These are phyloP conservation scores for Jasminum sambac DNA, from an alignment of 257 asterid genomes.

Conservation along the genomic window DNA sequence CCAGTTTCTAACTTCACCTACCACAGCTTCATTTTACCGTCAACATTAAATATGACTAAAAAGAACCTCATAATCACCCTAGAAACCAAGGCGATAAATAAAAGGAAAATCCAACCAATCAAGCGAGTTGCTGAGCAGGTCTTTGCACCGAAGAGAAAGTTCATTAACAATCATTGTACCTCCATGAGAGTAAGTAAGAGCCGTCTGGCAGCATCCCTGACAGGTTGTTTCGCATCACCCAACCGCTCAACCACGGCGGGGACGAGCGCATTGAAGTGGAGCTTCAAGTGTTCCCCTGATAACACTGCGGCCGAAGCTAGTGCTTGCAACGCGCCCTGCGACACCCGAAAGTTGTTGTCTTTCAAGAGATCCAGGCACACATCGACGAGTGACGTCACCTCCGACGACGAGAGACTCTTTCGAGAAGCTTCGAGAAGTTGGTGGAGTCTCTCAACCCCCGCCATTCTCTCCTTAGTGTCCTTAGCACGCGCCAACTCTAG, in stretches of 20 bases:
- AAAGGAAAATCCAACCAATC: neutral
- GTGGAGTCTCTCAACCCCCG: conserved; percentile 94
- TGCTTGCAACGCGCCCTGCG: conserved; percentile 95
- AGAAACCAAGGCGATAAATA: neutral
- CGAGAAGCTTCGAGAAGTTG: conserved; percentile 89
- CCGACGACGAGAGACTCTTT: conserved; percentile 68
- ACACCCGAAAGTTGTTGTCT: conserved; percentile 91
- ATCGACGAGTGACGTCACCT: conserved; percentile 85
- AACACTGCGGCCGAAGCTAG: conserved; percentile 94
- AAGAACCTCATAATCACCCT: neutral
- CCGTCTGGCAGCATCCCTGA: conserved; percentile 87
- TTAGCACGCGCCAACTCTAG: conserved; percentile 89
- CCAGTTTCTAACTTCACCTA: neutral
- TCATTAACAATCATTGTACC: conserved; percentile 42
- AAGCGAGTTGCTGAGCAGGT: neutral
- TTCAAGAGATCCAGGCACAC: conserved; percentile 92
- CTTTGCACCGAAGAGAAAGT: neutral
- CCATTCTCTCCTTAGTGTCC: conserved; percentile 99
- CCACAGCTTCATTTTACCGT: neutral
- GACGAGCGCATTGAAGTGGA: conserved; percentile 87
- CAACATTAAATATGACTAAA: neutral
- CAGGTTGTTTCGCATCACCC: conserved; percentile 95
- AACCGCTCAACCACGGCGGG: conserved; percentile 95
- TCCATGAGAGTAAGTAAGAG: conserved; percentile 92
- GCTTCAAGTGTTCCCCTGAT: conserved; percentile 96